These are phyloP conservation scores for Crithidia mellificae DNA, from an alignment of 208 protist species.

Conservation along the genomic window DNA sequence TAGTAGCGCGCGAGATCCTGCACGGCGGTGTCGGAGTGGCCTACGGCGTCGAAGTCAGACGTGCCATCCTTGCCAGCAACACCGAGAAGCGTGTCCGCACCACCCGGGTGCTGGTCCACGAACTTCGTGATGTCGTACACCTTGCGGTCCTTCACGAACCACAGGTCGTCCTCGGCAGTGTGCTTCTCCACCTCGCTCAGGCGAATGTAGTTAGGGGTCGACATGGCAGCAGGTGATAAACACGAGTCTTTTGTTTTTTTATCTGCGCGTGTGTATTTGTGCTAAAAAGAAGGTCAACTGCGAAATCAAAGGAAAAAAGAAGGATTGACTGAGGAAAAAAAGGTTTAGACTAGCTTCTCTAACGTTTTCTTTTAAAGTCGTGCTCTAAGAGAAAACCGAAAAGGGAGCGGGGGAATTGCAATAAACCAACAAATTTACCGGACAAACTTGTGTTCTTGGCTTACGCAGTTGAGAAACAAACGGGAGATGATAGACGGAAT, in stretches of 20 bases:
- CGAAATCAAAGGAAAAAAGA: too few relatives aligned
- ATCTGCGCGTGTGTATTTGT: too few relatives aligned
- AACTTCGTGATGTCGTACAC: slow-evolving; percentile 89
- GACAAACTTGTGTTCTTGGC: slow-evolving; percentile 1
- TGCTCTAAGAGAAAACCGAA: slow-evolving; percentile 1
- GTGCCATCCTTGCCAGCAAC: slow-evolving; percentile 85
- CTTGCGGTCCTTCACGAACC: slow-evolving; percentile 86
- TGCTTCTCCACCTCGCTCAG: slow-evolving; percentile 72
- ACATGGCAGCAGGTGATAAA: neutral
- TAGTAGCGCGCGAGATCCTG: slow-evolving; percentile 72
- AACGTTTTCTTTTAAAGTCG: slow-evolving; percentile 8
- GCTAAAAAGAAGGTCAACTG: too few relatives aligned
- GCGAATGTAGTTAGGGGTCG: slow-evolving; percentile 39
- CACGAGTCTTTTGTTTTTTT: too few relatives aligned
- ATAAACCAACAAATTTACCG: too few relatives aligned
- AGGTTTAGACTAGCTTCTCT: neutral
- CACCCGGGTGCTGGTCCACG: slow-evolving; percentile 89
- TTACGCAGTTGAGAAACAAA: neutral
- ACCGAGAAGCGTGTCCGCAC: slow-evolving; percentile 80
- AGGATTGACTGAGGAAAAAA: neutral
- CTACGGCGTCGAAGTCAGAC: slow-evolving; percentile 81
- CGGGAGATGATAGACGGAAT: slow-evolving; percentile 26
- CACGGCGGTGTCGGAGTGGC: slow-evolving; percentile 71
- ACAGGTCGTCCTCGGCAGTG: slow-evolving; percentile 66
- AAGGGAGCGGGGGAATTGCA: neutral